phyloP scores from a whole-genome alignment of 106 monocot species.

The Alisma plantagoaquatica region DNA sequence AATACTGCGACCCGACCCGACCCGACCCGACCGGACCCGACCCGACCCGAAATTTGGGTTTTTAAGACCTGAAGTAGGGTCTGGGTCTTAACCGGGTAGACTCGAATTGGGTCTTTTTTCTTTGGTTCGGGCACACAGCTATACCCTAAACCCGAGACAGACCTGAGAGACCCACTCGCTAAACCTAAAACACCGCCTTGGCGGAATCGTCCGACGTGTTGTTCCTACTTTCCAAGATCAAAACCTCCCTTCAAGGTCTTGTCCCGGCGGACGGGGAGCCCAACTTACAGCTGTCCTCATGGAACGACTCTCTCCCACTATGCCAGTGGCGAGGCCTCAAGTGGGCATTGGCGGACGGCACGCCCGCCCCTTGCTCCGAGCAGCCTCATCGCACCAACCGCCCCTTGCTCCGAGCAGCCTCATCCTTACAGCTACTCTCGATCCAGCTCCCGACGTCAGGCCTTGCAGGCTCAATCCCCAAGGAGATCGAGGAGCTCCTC shows the following conservation, averaged over 20 bases:
- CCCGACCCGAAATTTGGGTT: no score
- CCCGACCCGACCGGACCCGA: no score
- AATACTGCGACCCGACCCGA: no score
- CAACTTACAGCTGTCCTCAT: conserved; percentile 71
- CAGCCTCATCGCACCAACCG: conserved; percentile 24
- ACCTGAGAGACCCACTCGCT: no score
- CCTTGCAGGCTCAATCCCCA: conserved; percentile 52
- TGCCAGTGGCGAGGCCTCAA: conserved; percentile 80
- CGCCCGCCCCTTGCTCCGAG: conserved; percentile 21
- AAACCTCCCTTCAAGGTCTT: conserved; percentile 59
- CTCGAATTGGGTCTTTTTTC: no score
- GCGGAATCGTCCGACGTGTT: conserved; percentile 30
- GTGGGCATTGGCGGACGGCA: conserved; percentile 35
- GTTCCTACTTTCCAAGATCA: conserved; percentile 54
- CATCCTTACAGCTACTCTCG: conserved; percentile 57
- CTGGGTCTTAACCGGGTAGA: no score
- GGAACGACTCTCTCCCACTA: conserved; percentile 65
- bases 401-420: conserved; percentile 27
- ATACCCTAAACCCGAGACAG: no score
- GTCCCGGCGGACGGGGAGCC: conserved; percentile 3
- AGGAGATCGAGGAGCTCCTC: conserved; percentile 43
- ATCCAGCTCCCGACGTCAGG: conserved; percentile 70
- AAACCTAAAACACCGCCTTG: no score
- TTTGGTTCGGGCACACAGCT: no score
- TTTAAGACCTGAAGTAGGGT: no score